Evolutionary conservation across 2,329 filamentous ascomycete genomes (phyloP), one percentile per base, ranked within the genome.

Genomic region (Leptographium procerum): DNA sequence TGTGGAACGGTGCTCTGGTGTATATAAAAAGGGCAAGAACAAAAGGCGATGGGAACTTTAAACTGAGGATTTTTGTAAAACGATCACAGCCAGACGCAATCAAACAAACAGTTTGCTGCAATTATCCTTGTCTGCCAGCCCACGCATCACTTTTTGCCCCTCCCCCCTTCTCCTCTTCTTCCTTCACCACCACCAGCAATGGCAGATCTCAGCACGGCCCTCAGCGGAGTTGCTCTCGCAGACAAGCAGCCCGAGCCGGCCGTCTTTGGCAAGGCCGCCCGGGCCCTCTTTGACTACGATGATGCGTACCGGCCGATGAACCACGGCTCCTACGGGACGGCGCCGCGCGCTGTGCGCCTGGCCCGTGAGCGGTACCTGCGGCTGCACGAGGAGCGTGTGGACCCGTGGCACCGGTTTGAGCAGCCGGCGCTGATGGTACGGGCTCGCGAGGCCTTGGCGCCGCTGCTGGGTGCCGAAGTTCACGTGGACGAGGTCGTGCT

Each of bases 271-370:
- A 61, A 61, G 57, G 50, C 57, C 63, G 69, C 70, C 65, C 67
- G 67, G 33, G 63, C 63, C 24, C 66, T 70, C 52, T 70, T 70
- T 59, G 62, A 60, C 54, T 70, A 69, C 34, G 65, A 65, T 16
- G 24, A 59, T 5, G 64, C 61, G 10, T 70, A 69, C 53, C 66
- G 61, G 67, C 67, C 67, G 8, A 60, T 71, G 33, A 71, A 72
- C 59, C 70, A 72, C 51, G 82, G 86, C 58, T 88, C 86, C 1
- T 90, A 85, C 67, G 87, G 87, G 19, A 80, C 84, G 0, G 83
- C 81, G 64, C 87, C 88, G 2, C 70, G 67, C 5, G 63, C 70
- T 1, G 73, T 91, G 48, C 77, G 75, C n/a, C 69, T 77, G 8
- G 73, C 73, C 31, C 75, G 84, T 28, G 78, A 75, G 28, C 62